Evolutionary conservation across 2,329 filamentous ascomycete species (phyloP).

Genomic region (Fusarium sp.): DNA sequence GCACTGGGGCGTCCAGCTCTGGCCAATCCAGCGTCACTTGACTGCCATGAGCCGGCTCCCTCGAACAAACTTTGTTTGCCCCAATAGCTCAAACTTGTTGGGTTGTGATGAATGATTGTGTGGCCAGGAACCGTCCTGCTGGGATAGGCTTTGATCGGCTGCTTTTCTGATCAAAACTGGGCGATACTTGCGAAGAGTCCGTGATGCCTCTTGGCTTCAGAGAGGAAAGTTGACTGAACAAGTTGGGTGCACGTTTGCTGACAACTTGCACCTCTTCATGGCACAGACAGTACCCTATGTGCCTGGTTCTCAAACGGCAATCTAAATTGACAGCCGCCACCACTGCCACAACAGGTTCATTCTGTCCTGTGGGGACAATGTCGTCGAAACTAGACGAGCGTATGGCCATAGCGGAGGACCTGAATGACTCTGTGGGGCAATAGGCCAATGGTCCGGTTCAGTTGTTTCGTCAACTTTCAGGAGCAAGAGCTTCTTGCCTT

Average conservation of each 20-base stretch:
- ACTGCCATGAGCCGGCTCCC: conserved; percentile 10
- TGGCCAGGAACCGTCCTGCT: conserved; percentile 29
- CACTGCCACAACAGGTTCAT: conserved; percentile 17
- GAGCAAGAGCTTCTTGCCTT: conserved; percentile 3
- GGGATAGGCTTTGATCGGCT: conserved; percentile 17
- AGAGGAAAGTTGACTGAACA: not conserved
- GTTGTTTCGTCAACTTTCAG: conserved; percentile 1
- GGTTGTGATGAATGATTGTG: conserved; percentile 13
- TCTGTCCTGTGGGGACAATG: conserved; percentile 8
- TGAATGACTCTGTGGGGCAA: conserved; percentile 19
- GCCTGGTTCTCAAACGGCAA: not conserved
- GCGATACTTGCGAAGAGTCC: conserved; percentile 18
- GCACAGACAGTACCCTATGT: not conserved
- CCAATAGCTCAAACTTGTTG: conserved; percentile 13
- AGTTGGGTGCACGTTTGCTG: not conserved
- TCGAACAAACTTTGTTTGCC: conserved; percentile 32
- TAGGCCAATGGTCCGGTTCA: not conserved
- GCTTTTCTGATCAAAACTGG: conserved; percentile 12
- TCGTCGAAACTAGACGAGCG: conserved; percentile 24
- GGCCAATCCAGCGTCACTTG: conserved; percentile 18
- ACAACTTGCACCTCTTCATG: not conserved
- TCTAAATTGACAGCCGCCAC: conserved; percentile 26
- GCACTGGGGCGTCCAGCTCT: conserved; percentile 29
- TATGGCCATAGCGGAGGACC: conserved; percentile 20
- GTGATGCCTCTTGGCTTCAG: conserved; percentile 5